Percentiles rank a stretch among this genome's conserved stretches.
Evolutionary conservation across 352 stramenopile species (phyloP).

Genomic region (Globisporangium paroecandrum): DNA sequence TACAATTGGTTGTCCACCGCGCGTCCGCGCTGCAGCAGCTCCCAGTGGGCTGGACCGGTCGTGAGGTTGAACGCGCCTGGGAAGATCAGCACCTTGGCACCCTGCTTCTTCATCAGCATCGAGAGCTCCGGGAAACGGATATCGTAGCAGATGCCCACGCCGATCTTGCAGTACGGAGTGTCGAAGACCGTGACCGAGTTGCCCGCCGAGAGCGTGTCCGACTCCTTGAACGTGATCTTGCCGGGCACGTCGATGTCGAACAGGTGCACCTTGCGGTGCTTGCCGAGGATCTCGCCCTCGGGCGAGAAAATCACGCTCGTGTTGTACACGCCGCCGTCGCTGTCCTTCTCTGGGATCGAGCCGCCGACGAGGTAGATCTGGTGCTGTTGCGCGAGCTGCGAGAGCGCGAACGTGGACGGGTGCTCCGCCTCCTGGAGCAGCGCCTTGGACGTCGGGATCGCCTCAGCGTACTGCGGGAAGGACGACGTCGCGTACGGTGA

Average conservation of each 20-base stretch:
- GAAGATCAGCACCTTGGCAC: constrained; percentile 86
- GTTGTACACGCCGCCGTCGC: constrained; percentile 94
- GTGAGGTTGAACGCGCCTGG: constrained; percentile 87
- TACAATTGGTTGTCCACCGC: constrained; percentile 95
- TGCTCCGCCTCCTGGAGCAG: constrained; percentile 57
- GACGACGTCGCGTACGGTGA: constrained; percentile 96
- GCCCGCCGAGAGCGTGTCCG: constrained; percentile 96
- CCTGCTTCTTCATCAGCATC: constrained; percentile 93
- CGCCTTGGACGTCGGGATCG: constrained; percentile 80
- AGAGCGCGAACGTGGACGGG: constrained; percentile 86
- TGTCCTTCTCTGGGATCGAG: constrained; percentile 92
- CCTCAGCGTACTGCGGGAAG: constrained; percentile 98
- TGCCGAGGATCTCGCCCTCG: constrained; percentile 92
- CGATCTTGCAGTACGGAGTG: constrained; percentile 91
- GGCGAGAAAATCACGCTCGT: constrained; percentile 97
- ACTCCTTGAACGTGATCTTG: constrained; percentile 99
- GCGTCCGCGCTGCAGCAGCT: constrained; percentile 95
- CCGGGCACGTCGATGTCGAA: constrained; percentile 99
- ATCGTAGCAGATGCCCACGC: constrained; percentile 99
- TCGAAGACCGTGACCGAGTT: constrained; percentile 85
- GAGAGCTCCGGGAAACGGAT: constrained; percentile 99
- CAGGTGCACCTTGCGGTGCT: constrained; percentile 99
- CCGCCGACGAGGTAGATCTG: constrained; percentile 96
- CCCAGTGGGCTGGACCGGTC: constrained; percentile 97
- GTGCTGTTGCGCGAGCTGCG: constrained; percentile 85